Evolutionary conservation across 768 basidiomycete genomes (phyloP).

Genomic region (Serendipita sp.): DNA sequence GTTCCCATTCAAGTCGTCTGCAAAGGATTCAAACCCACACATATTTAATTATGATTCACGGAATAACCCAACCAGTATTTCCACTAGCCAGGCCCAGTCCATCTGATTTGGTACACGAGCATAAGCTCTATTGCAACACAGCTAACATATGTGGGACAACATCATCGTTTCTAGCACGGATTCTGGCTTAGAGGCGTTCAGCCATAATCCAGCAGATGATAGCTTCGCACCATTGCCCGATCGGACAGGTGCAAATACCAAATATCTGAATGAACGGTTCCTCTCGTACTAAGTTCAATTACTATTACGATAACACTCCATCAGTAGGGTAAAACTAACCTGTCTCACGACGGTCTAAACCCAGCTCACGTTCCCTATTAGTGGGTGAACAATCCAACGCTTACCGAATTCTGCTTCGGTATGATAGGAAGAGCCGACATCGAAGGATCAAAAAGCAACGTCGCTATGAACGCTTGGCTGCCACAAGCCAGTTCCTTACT

Average conservation of each 20-base stretch:
- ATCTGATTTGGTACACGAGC: conserved; percentile 54
- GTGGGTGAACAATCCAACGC: conserved; percentile 70
- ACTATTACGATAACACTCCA: conserved; percentile 58
- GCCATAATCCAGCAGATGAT: conserved; percentile 74
- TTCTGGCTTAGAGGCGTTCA: conserved; percentile 75
- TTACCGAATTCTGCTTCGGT: conserved; percentile 67
- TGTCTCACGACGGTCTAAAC: conserved; percentile 74
- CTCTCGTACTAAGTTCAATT: conserved; percentile 73
- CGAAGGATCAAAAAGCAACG: conserved; percentile 71
- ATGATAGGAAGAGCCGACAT: conserved; percentile 73
- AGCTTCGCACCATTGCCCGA: conserved; percentile 65
- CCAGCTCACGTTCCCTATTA: conserved; percentile 70
- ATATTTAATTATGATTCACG: conserved; percentile 49
- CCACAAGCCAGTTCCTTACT: conserved; percentile 48
- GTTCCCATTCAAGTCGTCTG: conserved; percentile 64
- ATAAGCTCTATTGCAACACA: conserved; percentile 50
- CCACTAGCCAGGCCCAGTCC: conserved; percentile 31
- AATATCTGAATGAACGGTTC: conserved; percentile 72
- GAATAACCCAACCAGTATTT: conserved; percentile 38
- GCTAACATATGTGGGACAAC: conserved; percentile 49
- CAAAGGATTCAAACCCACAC: conserved; percentile 60
- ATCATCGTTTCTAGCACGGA: conserved; percentile 62
- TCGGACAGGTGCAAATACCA: conserved; percentile 69
- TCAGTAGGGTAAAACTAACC: conserved; percentile 78
- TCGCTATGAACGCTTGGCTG: conserved; percentile 74